phyloP scores from a whole-genome alignment of 164 flowering plant genomes.

The Umbellularia californica region DNA sequence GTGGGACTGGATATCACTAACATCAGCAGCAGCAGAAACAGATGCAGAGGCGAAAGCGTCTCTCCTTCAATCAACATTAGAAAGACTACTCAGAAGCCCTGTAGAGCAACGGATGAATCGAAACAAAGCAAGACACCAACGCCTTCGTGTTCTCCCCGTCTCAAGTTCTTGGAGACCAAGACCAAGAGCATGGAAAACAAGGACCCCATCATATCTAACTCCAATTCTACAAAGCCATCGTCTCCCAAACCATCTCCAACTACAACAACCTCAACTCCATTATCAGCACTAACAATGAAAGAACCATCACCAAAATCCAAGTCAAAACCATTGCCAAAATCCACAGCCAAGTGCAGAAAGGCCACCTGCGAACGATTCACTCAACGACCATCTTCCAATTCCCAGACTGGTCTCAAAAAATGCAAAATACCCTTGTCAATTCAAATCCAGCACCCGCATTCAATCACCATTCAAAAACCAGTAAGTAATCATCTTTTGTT shows the following conservation, averaged over 20 bases:
- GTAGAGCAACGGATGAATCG: conserved; percentile 10
- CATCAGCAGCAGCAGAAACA: conserved; percentile 22
- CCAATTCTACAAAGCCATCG: background rate
- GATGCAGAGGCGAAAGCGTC: conserved; percentile 13
- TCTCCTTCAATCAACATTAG: conserved; percentile 12
- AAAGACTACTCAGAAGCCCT: conserved; percentile 7
- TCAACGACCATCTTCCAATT: conserved; percentile 20
- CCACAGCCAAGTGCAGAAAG: conserved; percentile 26
- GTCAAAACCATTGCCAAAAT: background rate
- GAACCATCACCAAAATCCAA: background rate
- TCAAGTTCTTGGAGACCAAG: conserved; percentile 30
- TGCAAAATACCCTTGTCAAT: conserved; percentile 35
- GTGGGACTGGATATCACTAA: conserved; percentile 65
- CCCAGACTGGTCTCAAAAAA: conserved; percentile 2
- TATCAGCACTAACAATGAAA: background rate
- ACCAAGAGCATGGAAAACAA: conserved; percentile 13
- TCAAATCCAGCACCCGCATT: conserved; percentile 24
- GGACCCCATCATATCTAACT: conserved; percentile 10
- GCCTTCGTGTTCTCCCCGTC: conserved; percentile 38
- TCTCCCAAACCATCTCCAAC: background rate
- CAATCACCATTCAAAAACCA: background rate
- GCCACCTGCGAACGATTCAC: conserved; percentile 26
- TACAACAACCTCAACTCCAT: background rate
- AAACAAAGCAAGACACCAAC: conserved; percentile 21
- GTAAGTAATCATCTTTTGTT: background rate